phyloP scores from a whole-genome alignment of 2,329 filamentous ascomycete species.

The Sporothrix schenckii region DNA sequence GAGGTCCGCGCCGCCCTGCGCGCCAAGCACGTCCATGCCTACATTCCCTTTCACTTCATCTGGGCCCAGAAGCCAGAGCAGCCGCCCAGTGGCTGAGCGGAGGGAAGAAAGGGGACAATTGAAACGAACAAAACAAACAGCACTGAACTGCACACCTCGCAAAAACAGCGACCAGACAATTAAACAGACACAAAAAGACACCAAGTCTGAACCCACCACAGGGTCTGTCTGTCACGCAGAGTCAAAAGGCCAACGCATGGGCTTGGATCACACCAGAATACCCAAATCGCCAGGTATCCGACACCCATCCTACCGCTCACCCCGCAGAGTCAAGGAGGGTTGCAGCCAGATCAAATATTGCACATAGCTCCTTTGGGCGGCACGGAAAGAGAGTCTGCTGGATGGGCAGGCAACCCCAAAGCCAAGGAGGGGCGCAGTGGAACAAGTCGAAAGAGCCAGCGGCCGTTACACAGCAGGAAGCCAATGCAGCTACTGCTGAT shows the following conservation, averaged over 20 bases:
- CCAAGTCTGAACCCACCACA: neutral
- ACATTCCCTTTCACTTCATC: slow-evolving; percentile 49
- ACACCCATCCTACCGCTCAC: neutral
- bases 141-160: neutral
- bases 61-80: slow-evolving; percentile 52
- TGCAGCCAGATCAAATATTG: neutral
- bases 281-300: neutral
- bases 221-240: neutral
- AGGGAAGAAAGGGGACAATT: neutral
- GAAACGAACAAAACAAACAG: neutral
- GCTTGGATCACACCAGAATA: neutral
- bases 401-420: neutral
- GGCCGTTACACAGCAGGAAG: neutral
- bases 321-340: neutral
- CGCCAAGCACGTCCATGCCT: slow-evolving; percentile 46
- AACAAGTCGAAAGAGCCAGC: neutral
- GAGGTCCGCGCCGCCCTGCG: slow-evolving; percentile 43
- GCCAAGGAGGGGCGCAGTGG: neutral
- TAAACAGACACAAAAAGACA: neutral
- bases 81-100: slow-evolving; percentile 31
- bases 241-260: neutral
- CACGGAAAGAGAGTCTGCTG: neutral
- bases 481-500: neutral
- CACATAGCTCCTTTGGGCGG: neutral
- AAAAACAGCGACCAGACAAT: neutral